Evolutionary conservation across 2,329 filamentous ascomycete genomes (phyloP).

Genomic region (Fusarium sp.): DNA sequence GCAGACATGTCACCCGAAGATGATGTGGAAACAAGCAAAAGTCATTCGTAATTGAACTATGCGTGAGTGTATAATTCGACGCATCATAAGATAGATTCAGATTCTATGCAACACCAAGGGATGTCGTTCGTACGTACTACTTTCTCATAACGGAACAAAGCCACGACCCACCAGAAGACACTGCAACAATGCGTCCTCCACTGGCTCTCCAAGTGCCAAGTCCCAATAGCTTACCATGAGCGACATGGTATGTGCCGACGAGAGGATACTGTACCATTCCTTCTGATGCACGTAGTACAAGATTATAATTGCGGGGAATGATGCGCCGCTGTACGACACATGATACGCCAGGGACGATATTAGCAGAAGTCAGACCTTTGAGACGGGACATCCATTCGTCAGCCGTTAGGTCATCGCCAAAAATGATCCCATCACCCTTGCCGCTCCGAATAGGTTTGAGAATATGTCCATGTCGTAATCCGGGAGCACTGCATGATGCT

Average conservation of each 20-base stretch:
- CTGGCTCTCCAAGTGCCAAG: slow-evolving; percentile 50
- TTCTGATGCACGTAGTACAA: slow-evolving; percentile 45
- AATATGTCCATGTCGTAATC: slow-evolving; percentile 46
- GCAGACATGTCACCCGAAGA: too few relatives aligned
- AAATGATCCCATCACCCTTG: slow-evolving; percentile 54
- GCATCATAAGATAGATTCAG: not conserved
- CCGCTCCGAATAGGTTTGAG: slow-evolving; percentile 55
- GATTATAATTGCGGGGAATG: slow-evolving; percentile 47
- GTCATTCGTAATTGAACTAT: fast-evolving
- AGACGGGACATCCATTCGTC: slow-evolving; percentile 47
- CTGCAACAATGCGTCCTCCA: slow-evolving; percentile 47
- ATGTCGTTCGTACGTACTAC: not conserved
- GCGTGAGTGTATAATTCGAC: not conserved
- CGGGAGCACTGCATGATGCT: slow-evolving; percentile 16
- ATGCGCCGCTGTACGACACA: slow-evolving; percentile 50
- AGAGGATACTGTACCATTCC: slow-evolving; percentile 46
- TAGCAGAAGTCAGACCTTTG: slow-evolving; percentile 15
- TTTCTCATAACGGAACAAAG: slow-evolving; percentile 47
- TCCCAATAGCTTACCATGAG: slow-evolving; percentile 46
- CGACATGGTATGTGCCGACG: slow-evolving; percentile 50
- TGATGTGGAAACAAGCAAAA: not conserved
- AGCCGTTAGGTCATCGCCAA: slow-evolving; percentile 51
- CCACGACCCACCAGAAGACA: slow-evolving; percentile 50
- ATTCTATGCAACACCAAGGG: not conserved
- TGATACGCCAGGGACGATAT: slow-evolving; percentile 9